A percentile compares a stretch with the other conserved stretches of the same genome.
Evolutionary conservation across 2,329 filamentous ascomycete species (phyloP).

Genomic region (Zelopaecilomyces penicillatus): DNA sequence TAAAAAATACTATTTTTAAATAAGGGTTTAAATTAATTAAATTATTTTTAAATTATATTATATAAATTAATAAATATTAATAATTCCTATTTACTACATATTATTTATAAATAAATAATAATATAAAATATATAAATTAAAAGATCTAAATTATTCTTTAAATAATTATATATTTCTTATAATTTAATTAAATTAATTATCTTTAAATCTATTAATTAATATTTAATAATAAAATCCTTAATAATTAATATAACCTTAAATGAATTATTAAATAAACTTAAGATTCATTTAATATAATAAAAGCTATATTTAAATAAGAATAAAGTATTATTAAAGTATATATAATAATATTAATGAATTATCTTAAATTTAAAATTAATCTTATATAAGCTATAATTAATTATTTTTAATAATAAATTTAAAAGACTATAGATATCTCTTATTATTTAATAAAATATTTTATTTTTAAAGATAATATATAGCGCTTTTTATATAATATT

Average conservation of each 20-base stretch:
- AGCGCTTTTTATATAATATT: no score
- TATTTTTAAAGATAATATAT: no score
- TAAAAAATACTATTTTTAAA: neutral
- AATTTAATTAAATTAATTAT: no score
- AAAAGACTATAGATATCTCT: neutral
- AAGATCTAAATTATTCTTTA: neutral
- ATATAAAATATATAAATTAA: neutral
- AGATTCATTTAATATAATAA: no score
- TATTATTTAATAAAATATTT: no score
- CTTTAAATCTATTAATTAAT: no score
- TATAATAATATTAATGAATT: neutral
- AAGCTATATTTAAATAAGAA: neutral
- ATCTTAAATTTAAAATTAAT: neutral
- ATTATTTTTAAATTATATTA: neutral
- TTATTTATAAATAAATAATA: neutral
- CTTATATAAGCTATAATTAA: neutral
- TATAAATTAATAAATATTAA: neutral
- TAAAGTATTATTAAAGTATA: neutral
- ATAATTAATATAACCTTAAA: no score
- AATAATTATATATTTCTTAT: no score
- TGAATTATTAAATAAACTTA: no score
- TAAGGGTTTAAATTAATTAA: neutral
- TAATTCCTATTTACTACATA: no score
- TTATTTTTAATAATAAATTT: neutral
- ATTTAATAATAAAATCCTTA: no score